Evolutionary conservation across 1,139 yeast species (phyloP).

Genomic region (Kluyveromyces sp.): DNA sequence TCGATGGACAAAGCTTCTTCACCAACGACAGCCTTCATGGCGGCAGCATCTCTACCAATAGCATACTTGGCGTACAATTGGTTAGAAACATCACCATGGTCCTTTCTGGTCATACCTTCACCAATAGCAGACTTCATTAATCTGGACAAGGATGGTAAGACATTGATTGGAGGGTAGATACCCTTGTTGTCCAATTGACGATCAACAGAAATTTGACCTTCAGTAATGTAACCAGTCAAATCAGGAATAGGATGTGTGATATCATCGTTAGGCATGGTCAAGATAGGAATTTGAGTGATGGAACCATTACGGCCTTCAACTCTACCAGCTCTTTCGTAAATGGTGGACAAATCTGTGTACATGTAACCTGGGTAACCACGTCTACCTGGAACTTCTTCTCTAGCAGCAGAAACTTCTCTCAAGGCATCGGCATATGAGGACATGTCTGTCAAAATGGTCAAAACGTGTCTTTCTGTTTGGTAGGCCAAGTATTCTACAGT

Average conservation of each 20-base stretch:
- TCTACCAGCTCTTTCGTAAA: slow-evolving; percentile 99
- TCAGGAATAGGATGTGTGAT: slow-evolving; percentile 99
- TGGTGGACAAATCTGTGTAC: slow-evolving; percentile 98
- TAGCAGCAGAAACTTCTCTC: slow-evolving; percentile 99
- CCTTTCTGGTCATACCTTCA: slow-evolving; percentile 99
- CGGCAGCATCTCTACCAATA: slow-evolving; percentile 99
- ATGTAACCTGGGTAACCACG: slow-evolving; percentile 99
- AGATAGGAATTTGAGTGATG: slow-evolving; percentile 95
- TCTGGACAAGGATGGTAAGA: slow-evolving; percentile 92
- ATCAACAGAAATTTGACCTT: slow-evolving; percentile 96
- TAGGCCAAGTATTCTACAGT: slow-evolving; percentile 98
- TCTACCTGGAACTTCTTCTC: slow-evolving; percentile 99
- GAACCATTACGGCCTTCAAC: slow-evolving; percentile 99
- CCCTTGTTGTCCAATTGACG: slow-evolving; percentile 95
- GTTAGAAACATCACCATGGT: slow-evolving; percentile 98
- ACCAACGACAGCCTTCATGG: slow-evolving; percentile 99
- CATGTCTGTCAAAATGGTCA: slow-evolving; percentile 97
- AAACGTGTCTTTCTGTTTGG: slow-evolving; percentile 98
- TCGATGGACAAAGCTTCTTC: slow-evolving; percentile 97
- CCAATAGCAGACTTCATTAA: slow-evolving; percentile 99
- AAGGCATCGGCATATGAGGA: slow-evolving; percentile 98
- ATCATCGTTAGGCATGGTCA: slow-evolving; percentile 99
- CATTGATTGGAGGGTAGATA: slow-evolving; percentile 97
- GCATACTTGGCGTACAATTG: slow-evolving; percentile 98
- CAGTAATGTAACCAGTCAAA: slow-evolving; percentile 98